These are phyloP conservation scores for Hyphopichia pseudoburtonii DNA, from an alignment of 1,139 yeast genomes.

Conservation along the genomic window DNA sequence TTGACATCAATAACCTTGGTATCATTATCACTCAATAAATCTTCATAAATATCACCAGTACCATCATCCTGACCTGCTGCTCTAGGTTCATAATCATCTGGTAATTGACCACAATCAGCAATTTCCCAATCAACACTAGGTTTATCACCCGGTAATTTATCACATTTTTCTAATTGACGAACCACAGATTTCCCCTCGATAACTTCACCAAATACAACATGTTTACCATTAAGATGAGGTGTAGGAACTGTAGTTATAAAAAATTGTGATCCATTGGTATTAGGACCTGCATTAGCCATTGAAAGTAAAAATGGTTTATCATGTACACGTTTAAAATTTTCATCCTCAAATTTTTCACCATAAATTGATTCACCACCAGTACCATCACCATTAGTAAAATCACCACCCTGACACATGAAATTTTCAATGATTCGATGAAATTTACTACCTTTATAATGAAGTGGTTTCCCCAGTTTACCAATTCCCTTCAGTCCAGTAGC, in stretches of 20 bases:
- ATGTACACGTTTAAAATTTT: conserved; percentile 74
- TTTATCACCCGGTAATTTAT: conserved; percentile 61
- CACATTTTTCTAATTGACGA: conserved; percentile 69
- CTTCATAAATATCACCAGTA: conserved; percentile 85
- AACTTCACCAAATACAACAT: conserved; percentile 93
- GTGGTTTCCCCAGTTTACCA: conserved; percentile 62
- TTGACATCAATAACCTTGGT: conserved; percentile 59
- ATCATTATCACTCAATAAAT: conserved; percentile 70
- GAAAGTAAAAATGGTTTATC: conserved; percentile 84
- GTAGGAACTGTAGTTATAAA: conserved; percentile 86
- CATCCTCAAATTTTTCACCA: conserved; percentile 95
- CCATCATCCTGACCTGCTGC: conserved; percentile 60
- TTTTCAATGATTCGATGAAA: conserved; percentile 92
- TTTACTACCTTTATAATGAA: conserved; percentile 72
- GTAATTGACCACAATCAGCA: conserved; percentile 76
- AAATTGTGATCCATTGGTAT: conserved; percentile 94
- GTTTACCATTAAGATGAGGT: conserved; percentile 88
- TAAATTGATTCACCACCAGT: conserved; percentile 95
- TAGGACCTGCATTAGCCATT: conserved; percentile 96
- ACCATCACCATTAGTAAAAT: conserved; percentile 85
- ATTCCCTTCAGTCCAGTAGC: conserved; percentile 88
- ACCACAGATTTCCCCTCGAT: conserved; percentile 80
- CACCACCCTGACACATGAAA: conserved; percentile 97
- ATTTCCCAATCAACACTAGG: conserved; percentile 69
- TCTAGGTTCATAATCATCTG: conserved; percentile 53